Base-by-base conservation (phyloP, 257 asterid genomes). In the Buddleja alternifolia region DNA sequence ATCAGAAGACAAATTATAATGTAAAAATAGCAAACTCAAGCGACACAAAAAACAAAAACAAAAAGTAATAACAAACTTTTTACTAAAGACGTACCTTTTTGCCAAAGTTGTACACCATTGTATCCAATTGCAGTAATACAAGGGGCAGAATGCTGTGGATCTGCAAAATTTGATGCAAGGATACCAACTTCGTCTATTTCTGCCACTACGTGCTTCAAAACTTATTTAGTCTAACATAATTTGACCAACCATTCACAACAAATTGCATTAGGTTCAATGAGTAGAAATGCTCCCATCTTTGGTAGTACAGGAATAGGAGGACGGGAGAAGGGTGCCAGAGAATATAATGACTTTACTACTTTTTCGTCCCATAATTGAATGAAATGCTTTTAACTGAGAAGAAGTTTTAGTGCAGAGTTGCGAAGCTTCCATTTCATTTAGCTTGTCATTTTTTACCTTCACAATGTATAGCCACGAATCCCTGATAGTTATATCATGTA, bases 81-180 rank as follows among this genome's bases (percentile, higher is more conserved):
- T 63, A 48, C 16, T 11, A 24, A 48, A 65, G 44, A 62, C 54
- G 40, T 83, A 87, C 97, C 97, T 69, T 79, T 69, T 76, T 93
- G 90, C 96, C 96, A 93, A 45, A 88, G 88, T 65, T 66, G 87
- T 44, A 82, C 72, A 66, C 97, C 99, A 60, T 87, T 93, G 77
- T 80, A 85, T 76, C 96, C 99, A 78, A 90, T 65, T 75, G 82
- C 96, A 70, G 97, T 88, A 72, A 89, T 87, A 73, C 96, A 93
- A 41, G 97, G 99, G 71, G 66, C 82, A 63, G 85, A 66, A 70
- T 71, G 84, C 69, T 87, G 96, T 40, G 95, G 96, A 73, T 90
- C 99, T 93, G 72, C 75, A 69, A 66, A 70, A 66, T 46, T 75
- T 74, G 80, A 83, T 84, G 84, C 60, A 86, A 88, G 89, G 92